These are phyloP conservation scores for Pleurotus djamor DNA, from an alignment of 768 basidiomycete species.

Conservation along the genomic window DNA sequence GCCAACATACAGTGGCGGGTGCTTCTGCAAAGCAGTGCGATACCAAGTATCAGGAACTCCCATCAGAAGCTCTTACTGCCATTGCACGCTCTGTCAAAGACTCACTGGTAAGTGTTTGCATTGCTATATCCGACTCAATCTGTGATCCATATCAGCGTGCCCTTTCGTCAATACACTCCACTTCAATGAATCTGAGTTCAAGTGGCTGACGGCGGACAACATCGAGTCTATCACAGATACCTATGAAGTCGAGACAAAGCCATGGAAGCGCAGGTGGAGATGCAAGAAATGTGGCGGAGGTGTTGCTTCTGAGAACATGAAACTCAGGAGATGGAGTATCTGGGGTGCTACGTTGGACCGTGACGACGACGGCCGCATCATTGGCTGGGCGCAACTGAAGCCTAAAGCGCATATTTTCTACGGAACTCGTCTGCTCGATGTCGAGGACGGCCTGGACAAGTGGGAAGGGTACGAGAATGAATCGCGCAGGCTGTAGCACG, in stretches of 20 bases:
- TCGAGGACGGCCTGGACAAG: constrained; percentile 55
- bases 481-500: constrained; percentile 21
- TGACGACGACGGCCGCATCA: constrained; percentile 45
- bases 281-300: constrained; percentile 60
- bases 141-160: constrained; percentile 32
- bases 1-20: constrained; percentile 40
- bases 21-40: constrained; percentile 54
- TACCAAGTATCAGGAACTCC: constrained; percentile 49
- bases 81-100: constrained; percentile 69
- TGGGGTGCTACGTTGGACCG: constrained; percentile 59
- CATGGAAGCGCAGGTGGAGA: constrained; percentile 59
- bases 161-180: constrained; percentile 66
- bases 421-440: constrained; percentile 55
- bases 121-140: constrained; percentile 5
- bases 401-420: constrained; percentile 72
- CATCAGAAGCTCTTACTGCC: constrained; percentile 60
- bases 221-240: constrained; percentile 34
- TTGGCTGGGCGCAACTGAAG: constrained; percentile 50
- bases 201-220: constrained; percentile 41
- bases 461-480: constrained; percentile 63
- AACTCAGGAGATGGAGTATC: constrained; percentile 47
- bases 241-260: constrained; percentile 47
- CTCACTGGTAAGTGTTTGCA: constrained; percentile 39
- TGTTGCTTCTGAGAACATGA: constrained; percentile 52
- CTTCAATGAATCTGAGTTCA: constrained; percentile 46